phyloP scores from a whole-genome alignment of 176 grass and related monocot species.

The Bonia amplexicaulis region DNA sequence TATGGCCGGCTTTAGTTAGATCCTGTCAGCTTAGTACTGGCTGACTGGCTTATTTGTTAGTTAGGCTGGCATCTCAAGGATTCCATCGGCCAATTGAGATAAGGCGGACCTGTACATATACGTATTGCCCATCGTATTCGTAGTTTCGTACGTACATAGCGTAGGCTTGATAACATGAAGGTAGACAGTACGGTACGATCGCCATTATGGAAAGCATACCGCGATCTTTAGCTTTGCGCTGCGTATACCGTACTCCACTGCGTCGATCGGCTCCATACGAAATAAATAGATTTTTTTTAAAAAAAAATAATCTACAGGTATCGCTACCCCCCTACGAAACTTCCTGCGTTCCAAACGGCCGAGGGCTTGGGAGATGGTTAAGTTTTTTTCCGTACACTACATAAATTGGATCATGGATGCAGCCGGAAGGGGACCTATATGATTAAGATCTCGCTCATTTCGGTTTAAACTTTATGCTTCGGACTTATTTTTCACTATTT shows the following conservation, averaged over 20 bases:
- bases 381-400: background rate
- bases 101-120: background rate
- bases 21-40: background rate
- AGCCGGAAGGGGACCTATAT: background rate
- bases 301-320: too few species aligned
- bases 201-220: background rate
- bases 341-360: too few species aligned
- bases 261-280: too few species aligned
- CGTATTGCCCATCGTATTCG: background rate
- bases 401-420: background rate
- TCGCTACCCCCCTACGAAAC: too few species aligned
- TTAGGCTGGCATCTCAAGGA: background rate
- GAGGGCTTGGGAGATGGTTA: too few species aligned
- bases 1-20: background rate
- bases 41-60: background rate
- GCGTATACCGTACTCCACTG: background rate
- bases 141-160: too few species aligned
- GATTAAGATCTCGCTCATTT: background rate
- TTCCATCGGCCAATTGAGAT: background rate
- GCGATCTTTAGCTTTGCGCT: background rate
- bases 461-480: too few species aligned
- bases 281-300: background rate
- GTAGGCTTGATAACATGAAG: background rate
- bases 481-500: too few species aligned
- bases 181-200: background rate